phyloP scores from a whole-genome alignment of 2,329 filamentous ascomycete genomes.

The Fusarium nodosum region DNA sequence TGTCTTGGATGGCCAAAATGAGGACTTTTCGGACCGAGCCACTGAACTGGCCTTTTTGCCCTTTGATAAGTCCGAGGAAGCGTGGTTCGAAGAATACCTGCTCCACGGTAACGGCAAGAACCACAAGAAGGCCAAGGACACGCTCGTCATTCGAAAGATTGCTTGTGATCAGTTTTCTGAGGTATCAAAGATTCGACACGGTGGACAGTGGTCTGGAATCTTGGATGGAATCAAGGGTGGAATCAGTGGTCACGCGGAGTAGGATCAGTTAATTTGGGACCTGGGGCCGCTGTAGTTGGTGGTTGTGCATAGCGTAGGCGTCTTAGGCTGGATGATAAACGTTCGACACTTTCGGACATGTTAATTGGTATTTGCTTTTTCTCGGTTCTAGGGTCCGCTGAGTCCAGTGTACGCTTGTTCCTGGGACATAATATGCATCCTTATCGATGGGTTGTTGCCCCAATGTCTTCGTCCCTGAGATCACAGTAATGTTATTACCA shows the following conservation, averaged over 20 bases:
- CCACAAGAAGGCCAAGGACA: constrained; percentile 77
- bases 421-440: neutral
- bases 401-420: too few relatives aligned
- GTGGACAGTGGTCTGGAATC: constrained; percentile 64
- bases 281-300: neutral
- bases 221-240: constrained; percentile 66
- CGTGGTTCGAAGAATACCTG: constrained; percentile 79
- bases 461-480: neutral
- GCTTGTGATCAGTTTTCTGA: constrained; percentile 72
- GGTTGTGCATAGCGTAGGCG: constrained; percentile 48
- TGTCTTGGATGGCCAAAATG: constrained; percentile 63
- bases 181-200: constrained; percentile 59
- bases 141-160: constrained; percentile 79
- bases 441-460: neutral
- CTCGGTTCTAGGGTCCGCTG: neutral
- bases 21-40: constrained; percentile 66
- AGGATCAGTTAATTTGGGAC: neutral
- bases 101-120: constrained; percentile 73
- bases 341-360: neutral
- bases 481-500: neutral
- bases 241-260: constrained; percentile 53
- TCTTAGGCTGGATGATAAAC: constrained; percentile 7
- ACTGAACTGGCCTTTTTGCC: constrained; percentile 80
- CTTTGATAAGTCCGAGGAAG: constrained; percentile 77
- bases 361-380: constrained; percentile 1